Evolutionary conservation across 1,284 basidiomycete species (phyloP).

Genomic region (Melampsora larici-populina): DNA sequence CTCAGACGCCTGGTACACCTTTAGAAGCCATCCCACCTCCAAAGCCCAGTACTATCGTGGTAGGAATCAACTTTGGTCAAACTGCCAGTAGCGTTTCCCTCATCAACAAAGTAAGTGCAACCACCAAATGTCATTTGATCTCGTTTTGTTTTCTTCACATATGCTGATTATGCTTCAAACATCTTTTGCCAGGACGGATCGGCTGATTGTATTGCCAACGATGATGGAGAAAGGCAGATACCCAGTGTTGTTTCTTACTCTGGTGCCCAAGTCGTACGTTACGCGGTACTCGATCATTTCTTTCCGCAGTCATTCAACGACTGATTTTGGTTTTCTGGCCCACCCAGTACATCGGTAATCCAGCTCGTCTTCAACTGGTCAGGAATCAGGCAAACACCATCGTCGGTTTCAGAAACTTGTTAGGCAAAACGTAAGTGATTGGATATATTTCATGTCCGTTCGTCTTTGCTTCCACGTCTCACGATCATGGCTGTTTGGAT

Average conservation of each 20-base stretch:
- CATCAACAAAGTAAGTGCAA: conserved; percentile 75
- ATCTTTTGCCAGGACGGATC: conserved; percentile 66
- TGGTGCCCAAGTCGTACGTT: conserved; percentile 77
- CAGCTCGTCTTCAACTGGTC: conserved; percentile 89
- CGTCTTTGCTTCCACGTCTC: not conserved
- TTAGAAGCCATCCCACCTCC: conserved; percentile 24
- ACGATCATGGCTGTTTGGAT: conserved; percentile 57
- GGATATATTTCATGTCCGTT: not conserved
- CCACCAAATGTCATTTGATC: not conserved
- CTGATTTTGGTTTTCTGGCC: not conserved
- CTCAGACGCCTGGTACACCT: conserved; percentile 39
- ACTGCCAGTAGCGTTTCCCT: conserved; percentile 92
- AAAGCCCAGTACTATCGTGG: conserved; percentile 53
- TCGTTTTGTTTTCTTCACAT: not conserved
- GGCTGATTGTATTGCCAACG: conserved; percentile 92
- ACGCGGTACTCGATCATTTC: not conserved
- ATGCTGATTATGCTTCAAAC: not conserved
- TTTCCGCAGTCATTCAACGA: not conserved
- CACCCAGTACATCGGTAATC: conserved; percentile 85
- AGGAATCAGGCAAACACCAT: conserved; percentile 95
- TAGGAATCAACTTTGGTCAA: conserved; percentile 97
- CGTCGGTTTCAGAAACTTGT: conserved; percentile 83
- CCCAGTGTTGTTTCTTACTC: conserved; percentile 89
- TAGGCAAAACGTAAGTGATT: conserved; percentile 75
- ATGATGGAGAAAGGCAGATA: conserved; percentile 97